A percentile compares a stretch with the other conserved stretches of the same genome.
phyloP scores from a whole-genome alignment of 1,284 basidiomycete species.

The Rhizoctonia solani region DNA sequence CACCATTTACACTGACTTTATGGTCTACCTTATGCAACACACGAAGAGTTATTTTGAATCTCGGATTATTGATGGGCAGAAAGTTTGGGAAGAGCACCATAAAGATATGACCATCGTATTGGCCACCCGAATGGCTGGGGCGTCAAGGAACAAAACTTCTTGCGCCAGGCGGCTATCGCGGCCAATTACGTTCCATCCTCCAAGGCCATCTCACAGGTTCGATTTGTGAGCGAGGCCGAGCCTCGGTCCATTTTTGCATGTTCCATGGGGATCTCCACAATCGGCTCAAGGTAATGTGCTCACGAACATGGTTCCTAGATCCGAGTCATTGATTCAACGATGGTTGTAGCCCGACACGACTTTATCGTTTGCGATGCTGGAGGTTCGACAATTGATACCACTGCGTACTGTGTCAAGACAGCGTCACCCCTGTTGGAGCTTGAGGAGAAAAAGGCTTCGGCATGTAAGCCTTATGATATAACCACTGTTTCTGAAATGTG shows the following conservation, averaged over 20 bases:
- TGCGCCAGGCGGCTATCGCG: conserved; percentile 32
- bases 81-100: conserved; percentile 28
- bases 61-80: conserved; percentile 25
- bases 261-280: conserved; percentile 21
- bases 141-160: conserved; percentile 31
- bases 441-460: conserved; percentile 33
- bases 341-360: conserved; percentile 1
- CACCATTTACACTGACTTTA: conserved; percentile 33
- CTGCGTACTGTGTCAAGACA: conserved; percentile 34
- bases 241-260: conserved; percentile 39
- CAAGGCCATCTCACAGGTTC: neutral
- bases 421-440: conserved; percentile 27
- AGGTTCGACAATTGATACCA: conserved; percentile 37
- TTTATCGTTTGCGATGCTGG: conserved; percentile 38
- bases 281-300: conserved; percentile 3
- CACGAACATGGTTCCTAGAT: neutral
- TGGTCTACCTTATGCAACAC: conserved; percentile 33
- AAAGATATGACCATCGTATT: conserved; percentile 30
- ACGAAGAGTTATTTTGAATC: conserved; percentile 29
- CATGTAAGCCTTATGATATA: conserved; percentile 10
- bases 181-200: neutral
- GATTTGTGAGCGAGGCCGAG: conserved; percentile 39
- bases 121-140: conserved; percentile 38
- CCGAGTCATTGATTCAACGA: neutral
- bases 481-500: neutral